These are phyloP conservation scores for Sporothrix pseudoabietina DNA, from an alignment of 2,329 filamentous ascomycete genomes.

Conservation along the genomic window DNA sequence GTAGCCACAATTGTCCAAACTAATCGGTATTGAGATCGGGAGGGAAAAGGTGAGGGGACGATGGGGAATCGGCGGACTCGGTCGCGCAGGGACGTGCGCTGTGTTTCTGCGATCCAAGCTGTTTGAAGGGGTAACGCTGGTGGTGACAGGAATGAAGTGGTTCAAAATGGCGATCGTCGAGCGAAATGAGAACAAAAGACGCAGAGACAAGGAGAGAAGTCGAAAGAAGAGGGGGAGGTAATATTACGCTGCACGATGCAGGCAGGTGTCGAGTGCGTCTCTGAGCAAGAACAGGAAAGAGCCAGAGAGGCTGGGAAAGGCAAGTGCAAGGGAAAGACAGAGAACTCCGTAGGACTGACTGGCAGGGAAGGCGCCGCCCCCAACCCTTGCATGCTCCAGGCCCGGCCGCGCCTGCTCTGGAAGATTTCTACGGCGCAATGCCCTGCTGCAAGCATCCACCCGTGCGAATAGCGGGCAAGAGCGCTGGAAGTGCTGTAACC, in stretches of 20 bases:
- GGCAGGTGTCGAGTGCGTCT: slow-evolving; percentile 9
- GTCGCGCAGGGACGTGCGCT: slow-evolving; percentile 1
- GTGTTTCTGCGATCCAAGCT: neutral
- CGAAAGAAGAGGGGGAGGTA: neutral
- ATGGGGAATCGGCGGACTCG: neutral
- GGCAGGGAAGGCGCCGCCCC: slow-evolving; percentile 11
- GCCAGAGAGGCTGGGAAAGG: slow-evolving; percentile 29
- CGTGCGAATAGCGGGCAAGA: neutral
- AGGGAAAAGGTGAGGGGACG: neutral
- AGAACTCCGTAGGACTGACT: neutral
- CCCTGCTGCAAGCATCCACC: neutral
- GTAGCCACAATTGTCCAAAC: neutral
- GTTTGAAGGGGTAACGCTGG: neutral
- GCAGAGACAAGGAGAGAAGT: slow-evolving; percentile 15
- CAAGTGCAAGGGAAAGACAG: slow-evolving; percentile 19
- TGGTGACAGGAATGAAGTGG: neutral
- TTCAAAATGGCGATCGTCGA: slow-evolving; percentile 2
- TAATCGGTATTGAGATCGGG: neutral
- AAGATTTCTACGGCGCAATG: slow-evolving; percentile 10
- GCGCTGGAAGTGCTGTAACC: neutral
- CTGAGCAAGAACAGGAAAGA: slow-evolving; percentile 21
- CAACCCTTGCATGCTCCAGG: neutral
- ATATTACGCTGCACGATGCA: slow-evolving; percentile 28
- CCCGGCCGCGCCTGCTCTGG: slow-evolving; percentile 6
- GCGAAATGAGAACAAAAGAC: neutral